phyloP scores from a whole-genome alignment of 108 stramenopile species.

The Nannochloropsis granulata region DNA sequence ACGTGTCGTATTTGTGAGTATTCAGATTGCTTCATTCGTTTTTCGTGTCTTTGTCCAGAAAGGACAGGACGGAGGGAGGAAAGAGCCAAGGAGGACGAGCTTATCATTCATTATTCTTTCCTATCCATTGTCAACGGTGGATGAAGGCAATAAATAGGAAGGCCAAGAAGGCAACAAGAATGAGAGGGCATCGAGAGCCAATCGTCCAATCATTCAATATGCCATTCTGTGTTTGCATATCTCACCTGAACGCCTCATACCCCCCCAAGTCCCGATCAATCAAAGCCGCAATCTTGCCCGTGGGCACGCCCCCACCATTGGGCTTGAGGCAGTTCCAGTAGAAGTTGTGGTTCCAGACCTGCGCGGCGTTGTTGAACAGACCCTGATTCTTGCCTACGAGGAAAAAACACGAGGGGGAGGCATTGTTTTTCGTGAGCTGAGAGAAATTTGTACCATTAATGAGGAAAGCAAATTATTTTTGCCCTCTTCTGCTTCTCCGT shows the following conservation, averaged over 20 bases:
- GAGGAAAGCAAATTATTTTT: no score
- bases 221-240: slow-evolving; percentile 22
- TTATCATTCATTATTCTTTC: slow-evolving; percentile 2
- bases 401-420: not conserved
- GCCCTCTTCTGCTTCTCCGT: no score
- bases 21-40: slow-evolving; percentile 3
- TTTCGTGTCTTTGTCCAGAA: slow-evolving; percentile 1
- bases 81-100: not conserved
- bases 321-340: slow-evolving; percentile 55
- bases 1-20: not conserved
- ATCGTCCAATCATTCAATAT: not conserved
- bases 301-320: slow-evolving; percentile 45
- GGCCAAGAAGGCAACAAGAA: not conserved
- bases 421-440: not conserved
- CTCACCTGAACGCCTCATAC: slow-evolving; percentile 25
- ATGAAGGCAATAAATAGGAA: not conserved
- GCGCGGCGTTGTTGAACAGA: slow-evolving; percentile 53
- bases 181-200: not conserved
- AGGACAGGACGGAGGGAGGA: not conserved
- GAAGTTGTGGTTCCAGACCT: slow-evolving; percentile 53
- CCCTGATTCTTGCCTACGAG: slow-evolving; percentile 13
- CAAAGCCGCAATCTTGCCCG: slow-evolving; percentile 30
- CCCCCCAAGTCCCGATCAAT: slow-evolving; percentile 37
- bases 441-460: no score
- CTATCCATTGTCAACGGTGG: not conserved